Conservation (phyloP, 176 grass and related monocot genomes). For the Eleusine coracana region DNA sequence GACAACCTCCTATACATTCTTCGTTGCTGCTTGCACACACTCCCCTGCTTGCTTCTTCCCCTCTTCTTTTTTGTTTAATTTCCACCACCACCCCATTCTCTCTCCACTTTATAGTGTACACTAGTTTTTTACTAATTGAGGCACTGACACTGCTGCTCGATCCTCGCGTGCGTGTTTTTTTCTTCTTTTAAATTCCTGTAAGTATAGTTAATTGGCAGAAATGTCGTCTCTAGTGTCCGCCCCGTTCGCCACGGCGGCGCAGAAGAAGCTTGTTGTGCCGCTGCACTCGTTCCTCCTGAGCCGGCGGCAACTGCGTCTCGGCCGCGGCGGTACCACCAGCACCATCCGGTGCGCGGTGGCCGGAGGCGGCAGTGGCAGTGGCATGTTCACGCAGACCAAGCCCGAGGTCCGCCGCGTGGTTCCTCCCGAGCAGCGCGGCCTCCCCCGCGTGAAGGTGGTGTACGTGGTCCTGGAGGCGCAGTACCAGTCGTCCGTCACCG, state of each 20-base stretch:
- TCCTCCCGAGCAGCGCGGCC: slow-evolving; percentile 36
- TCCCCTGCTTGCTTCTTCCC: slow-evolving; percentile 27
- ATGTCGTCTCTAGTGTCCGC: slow-evolving; percentile 88
- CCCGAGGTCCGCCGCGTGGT: slow-evolving; percentile 91
- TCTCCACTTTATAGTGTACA: too few relatives aligned
- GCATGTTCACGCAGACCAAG: slow-evolving; percentile 97
- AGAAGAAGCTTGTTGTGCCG: slow-evolving; percentile 42
- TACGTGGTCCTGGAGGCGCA: slow-evolving; percentile 99
- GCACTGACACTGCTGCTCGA: not conserved
- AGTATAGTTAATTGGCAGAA: not conserved
- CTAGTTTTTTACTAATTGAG: not conserved
- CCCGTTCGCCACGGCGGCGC: slow-evolving; percentile 64
- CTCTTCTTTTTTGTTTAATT: slow-evolving; percentile 4
- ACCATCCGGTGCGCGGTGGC: slow-evolving; percentile 49
- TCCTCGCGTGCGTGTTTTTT: not conserved
- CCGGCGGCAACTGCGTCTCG: not conserved
- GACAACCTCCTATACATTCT: slow-evolving; percentile 56
- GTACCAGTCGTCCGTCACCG: slow-evolving; percentile 91
- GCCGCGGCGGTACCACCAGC: not conserved
- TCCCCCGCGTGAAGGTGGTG: slow-evolving; percentile 85
- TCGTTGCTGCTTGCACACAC: not conserved
- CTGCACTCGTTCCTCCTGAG: slow-evolving; percentile 73
- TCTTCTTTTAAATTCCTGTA: not conserved
- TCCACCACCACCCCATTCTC: not conserved
- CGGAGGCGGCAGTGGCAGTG: slow-evolving; percentile 63